These are phyloP conservation scores for Scheffersomyces stipitis DNA, from an alignment of 805 yeast species.

Conservation along the genomic window DNA sequence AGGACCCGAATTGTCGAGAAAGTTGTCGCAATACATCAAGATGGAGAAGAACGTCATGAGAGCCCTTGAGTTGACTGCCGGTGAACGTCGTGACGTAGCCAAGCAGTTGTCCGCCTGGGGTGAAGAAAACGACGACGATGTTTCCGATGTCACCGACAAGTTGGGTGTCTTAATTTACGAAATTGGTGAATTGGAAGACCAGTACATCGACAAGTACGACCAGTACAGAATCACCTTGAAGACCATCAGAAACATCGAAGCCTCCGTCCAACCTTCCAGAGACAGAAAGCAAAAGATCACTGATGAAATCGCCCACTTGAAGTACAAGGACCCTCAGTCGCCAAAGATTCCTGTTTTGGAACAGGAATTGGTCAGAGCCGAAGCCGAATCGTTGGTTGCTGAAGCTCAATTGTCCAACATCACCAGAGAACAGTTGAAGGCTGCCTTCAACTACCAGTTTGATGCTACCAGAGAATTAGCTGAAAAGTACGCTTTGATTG, in stretches of 20 bases:
- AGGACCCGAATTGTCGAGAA: constrained; percentile 79
- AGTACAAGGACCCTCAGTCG: constrained; percentile 83
- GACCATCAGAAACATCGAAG: constrained; percentile 80
- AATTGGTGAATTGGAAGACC: constrained; percentile 84
- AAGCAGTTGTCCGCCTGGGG: constrained; percentile 86
- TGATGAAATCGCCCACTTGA: constrained; percentile 79
- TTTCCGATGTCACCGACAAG: constrained; percentile 83
- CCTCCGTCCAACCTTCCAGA: constrained; percentile 84
- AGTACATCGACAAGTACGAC: constrained; percentile 81
- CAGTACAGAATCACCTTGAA: constrained; percentile 82
- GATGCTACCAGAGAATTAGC: constrained; percentile 84
- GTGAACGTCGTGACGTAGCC: constrained; percentile 79
- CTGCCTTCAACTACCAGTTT: constrained; percentile 80
- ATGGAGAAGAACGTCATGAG: constrained; percentile 81
- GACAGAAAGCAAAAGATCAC: constrained; percentile 84
- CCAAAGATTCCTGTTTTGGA: constrained; percentile 79
- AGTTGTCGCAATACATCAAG: constrained; percentile 71
- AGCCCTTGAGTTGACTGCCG: constrained; percentile 72
- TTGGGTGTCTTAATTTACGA: constrained; percentile 81
- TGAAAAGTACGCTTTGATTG: constrained; percentile 81
- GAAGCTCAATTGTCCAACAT: constrained; percentile 89
- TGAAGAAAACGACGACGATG: constrained; percentile 82
- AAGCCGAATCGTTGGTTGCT: constrained; percentile 88
- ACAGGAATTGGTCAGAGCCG: constrained; percentile 88
- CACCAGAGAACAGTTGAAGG: constrained; percentile 83